Base-by-base conservation (phyloP, 2,329 filamentous ascomycete species). In the Kalmusia sp. region DNA sequence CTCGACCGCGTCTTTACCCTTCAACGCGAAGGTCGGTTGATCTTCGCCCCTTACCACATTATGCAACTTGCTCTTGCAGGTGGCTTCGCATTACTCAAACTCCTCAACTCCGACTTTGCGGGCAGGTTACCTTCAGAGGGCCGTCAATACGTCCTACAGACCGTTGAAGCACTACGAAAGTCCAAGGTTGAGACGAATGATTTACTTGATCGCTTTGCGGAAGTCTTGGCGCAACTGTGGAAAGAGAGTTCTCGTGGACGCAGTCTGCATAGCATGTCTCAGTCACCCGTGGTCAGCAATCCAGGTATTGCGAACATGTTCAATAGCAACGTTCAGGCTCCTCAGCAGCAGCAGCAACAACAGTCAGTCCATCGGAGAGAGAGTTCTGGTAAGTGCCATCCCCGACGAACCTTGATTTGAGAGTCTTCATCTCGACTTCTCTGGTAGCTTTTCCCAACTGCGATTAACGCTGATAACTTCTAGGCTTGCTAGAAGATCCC, bases 191-290 rank as follows among this genome's bases (percentile, higher is more conserved):
- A 87, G 37, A 84, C 87, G 55, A 93, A 93, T 65, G 91, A 95
- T 67, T 81, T 95, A 9, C 87, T 91, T 49, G 91, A 89, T 80
- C 84, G 91, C 27, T 80, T 93, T 54, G 89, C 90, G 2, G 91
- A 93, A 76, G 83, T 95, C n/a, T 89, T 93, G 80, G 90, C 91
- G 5, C 91, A 93, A 75, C 88, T 95, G 73, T 95, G 90, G 89
- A 91, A 92, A 63, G 88, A 73, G 30, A 76, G 74, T 49, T 70
- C 70, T 14, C 65, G 71, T n/a, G 71, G 72, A 11, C 66, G 69
- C 14, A 73, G 69, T 40, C 54, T 73, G 4, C 69, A 72, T 43
- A 72, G 70, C 60, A 65, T 70, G 59, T 74, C 72, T 9, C 69
- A 74, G 39, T 74, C 71, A 9, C 71, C 71, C 6, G 70, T 70